phyloP scores from a whole-genome alignment of 805 yeast species.

The Saccharomyces paradoxus region DNA sequence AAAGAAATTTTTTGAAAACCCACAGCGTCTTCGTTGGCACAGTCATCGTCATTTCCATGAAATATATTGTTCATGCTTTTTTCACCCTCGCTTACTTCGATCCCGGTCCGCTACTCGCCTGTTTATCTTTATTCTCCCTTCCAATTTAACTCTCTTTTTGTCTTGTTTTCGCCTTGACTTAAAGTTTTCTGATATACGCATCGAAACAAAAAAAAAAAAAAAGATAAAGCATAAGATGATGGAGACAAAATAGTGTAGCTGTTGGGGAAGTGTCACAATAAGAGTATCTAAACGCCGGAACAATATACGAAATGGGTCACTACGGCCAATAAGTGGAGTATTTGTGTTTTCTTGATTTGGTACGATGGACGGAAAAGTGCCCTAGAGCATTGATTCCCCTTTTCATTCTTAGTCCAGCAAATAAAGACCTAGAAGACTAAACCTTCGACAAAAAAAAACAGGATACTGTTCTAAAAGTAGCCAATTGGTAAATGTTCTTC shows the following conservation, averaged over 20 bases:
- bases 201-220: background rate
- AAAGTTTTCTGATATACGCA: background rate
- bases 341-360: background rate
- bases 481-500: background rate
- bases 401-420: background rate
- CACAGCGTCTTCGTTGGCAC: constrained; percentile 1
- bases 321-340: background rate
- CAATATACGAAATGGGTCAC: background rate
- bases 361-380: background rate
- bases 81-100: background rate
- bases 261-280: background rate
- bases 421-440: background rate
- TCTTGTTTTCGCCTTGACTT: background rate
- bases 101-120: background rate
- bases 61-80: background rate
- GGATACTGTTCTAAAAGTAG: background rate
- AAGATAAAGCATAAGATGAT: background rate
- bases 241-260: no score
- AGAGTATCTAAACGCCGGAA: background rate
- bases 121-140: background rate
- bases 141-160: background rate
- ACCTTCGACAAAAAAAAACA: background rate
- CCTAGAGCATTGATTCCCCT: background rate
- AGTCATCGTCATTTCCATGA: background rate
- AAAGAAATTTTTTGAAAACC: constrained; percentile 9